phyloP scores from a whole-genome alignment of 352 stramenopile species.

The Pythium monospermum region DNA sequence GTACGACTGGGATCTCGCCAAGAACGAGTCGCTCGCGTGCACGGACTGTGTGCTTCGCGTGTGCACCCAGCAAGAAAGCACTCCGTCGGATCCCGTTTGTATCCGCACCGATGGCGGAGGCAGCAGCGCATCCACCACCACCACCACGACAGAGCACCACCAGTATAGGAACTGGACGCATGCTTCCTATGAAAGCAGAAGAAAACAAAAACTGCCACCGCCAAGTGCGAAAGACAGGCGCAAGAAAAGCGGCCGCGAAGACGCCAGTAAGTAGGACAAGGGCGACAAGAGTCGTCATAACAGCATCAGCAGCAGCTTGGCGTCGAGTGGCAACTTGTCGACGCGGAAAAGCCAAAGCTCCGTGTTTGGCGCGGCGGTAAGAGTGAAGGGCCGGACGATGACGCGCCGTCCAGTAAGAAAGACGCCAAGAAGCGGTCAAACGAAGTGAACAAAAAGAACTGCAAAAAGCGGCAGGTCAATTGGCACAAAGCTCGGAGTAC shows the following conservation, averaged over 20 bases:
- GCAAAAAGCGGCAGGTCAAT: too few species aligned
- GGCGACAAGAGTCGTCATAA: too few species aligned
- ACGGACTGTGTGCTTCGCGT: constrained; percentile 41
- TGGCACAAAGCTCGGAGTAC: too few species aligned
- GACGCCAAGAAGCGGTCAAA: constrained; percentile 11
- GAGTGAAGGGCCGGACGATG: constrained; percentile 6
- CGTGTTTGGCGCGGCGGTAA: constrained; percentile 5
- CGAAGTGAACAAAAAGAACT: too few species aligned
- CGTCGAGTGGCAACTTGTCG: constrained; percentile 2
- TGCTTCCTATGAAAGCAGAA: constrained; percentile 20
- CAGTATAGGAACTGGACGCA: too few species aligned
- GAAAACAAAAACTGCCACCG: constrained; percentile 4
- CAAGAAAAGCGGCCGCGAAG: constrained; percentile 17
- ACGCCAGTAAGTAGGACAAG: constrained; percentile 14
- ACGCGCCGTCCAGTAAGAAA: constrained; percentile 6
- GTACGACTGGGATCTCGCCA: constrained; percentile 40
- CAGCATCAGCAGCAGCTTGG: too few species aligned
- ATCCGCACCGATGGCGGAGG: constrained; percentile 48
- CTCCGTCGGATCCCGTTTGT: constrained; percentile 24
- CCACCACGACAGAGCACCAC: constrained; percentile 4
- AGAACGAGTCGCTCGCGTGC: constrained; percentile 36
- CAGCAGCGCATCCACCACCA: constrained; percentile 2
- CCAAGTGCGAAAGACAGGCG: constrained; percentile 11
- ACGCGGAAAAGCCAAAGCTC: constrained; percentile 15
- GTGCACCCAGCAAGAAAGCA: constrained; percentile 20